Percentiles rank a stretch among this genome's conserved stretches.
These are phyloP conservation scores for Pestalotiopsis sp. DNA, from an alignment of 2,329 filamentous ascomycete species.

Conservation along the genomic window DNA sequence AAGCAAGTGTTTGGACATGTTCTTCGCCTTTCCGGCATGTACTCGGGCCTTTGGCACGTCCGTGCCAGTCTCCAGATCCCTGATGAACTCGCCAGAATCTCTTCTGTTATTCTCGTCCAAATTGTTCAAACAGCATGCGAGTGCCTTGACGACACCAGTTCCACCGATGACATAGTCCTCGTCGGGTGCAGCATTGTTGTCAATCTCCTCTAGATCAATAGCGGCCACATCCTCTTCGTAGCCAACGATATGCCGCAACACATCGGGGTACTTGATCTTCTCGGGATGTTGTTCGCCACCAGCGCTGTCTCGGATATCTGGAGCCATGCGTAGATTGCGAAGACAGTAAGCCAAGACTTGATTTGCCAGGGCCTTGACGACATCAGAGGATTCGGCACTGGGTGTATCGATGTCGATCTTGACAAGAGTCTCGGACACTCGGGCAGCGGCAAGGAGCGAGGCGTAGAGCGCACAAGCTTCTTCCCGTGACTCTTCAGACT, in stretches of 20 bases:
- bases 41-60: constrained; percentile 45
- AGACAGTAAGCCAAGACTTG: constrained; percentile 95
- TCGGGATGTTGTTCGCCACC: constrained; percentile 32
- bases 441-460: constrained; percentile 83
- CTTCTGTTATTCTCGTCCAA: constrained; percentile 66
- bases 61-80: constrained; percentile 54
- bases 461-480: constrained; percentile 94
- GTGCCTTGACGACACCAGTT: constrained; percentile 90
- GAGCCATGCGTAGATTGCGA: constrained; percentile 82
- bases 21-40: constrained; percentile 70
- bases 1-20: constrained; percentile 91
- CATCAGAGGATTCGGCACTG: constrained; percentile 77
- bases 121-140: constrained; percentile 88
- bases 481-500: constrained; percentile 79
- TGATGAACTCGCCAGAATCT: constrained; percentile 54
- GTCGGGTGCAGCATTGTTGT: constrained; percentile 74
- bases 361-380: constrained; percentile 89
- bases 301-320: constrained; percentile 44
- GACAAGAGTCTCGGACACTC: constrained; percentile 81
- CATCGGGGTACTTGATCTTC: constrained; percentile 68
- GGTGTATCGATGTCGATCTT: constrained; percentile 93
- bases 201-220: constrained; percentile 54
- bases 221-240: constrained; percentile 53
- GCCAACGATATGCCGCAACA: constrained; percentile 85
- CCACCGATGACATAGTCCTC: constrained; percentile 96